Conservation (phyloP, 768 basidiomycete species). For the Boletus bicolor region DNA sequence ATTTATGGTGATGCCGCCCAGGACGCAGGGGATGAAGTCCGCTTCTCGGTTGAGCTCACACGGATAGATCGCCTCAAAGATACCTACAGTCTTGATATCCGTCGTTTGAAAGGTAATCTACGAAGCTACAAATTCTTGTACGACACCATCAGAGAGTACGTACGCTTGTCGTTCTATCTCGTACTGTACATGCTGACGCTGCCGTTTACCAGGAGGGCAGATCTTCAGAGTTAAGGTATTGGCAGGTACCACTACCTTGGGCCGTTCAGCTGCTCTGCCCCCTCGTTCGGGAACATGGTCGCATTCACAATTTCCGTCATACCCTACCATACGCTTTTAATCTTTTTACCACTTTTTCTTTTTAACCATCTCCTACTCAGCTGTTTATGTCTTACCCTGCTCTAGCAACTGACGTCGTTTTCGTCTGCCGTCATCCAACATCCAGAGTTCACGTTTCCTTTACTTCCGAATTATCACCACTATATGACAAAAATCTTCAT, state of each 20-base stretch:
- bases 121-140: constrained; percentile 92
- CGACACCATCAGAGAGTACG: constrained; percentile 82
- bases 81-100: constrained; percentile 89
- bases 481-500: constrained; percentile 30
- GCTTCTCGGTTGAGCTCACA: constrained; percentile 94
- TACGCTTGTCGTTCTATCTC: constrained; percentile 22
- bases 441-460: neutral
- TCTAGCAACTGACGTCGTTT: constrained; percentile 1
- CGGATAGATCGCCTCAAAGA: constrained; percentile 85
- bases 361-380: constrained; percentile 10
- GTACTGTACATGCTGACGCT: constrained; percentile 9
- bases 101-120: constrained; percentile 87
- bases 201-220: constrained; percentile 31
- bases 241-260: constrained; percentile 25
- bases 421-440: neutral
- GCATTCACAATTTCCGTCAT: constrained; percentile 16
- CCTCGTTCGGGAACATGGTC: constrained; percentile 1
- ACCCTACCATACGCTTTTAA: constrained; percentile 32
- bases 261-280: neutral
- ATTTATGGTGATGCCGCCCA: constrained; percentile 77
- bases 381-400: constrained; percentile 24
- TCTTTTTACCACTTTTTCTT: constrained; percentile 4
- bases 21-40: constrained; percentile 93
- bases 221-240: constrained; percentile 35
- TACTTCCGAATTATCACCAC: constrained; percentile 7